Base-by-base conservation (phyloP, 2,329 filamentous ascomycete species). In the Hymenoscyphus albidus region DNA sequence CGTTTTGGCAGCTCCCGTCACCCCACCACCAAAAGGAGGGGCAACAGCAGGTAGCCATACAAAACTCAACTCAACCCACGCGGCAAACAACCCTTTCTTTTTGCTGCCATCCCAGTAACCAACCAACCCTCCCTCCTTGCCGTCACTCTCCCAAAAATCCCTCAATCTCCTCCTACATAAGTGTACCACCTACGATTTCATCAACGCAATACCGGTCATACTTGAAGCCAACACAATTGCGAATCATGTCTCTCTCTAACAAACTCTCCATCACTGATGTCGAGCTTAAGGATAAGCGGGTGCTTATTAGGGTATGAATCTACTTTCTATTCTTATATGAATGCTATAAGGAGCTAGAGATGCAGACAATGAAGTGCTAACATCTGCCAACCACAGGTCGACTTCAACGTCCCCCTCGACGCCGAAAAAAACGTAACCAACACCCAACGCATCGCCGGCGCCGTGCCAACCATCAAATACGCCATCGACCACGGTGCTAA, bases 331-430 rank as follows among this genome's bases (percentile, higher is more conserved):
- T 3, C 2, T 27, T 27, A 27, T 27, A 27, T 27, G 27, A 27
- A 2, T 27, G 27, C 27, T 27, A 27, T 27, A 5, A 18, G 58
- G 6, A 7, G 16, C 32, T 57, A 40, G 3, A 27, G 31, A 59
- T 55, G 35, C 5, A 10, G 44, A 55, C 54, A 66, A 38, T 62
- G 5, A 57, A 31, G 31, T 32, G 40, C 54, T 32, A 54, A 57
- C 44, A 5, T 59, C n/a, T 18, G 2, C 58, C 59, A 61, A 35
- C 66, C 69, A 61, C 75, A 97, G 93, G 94, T 99, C 79, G 95
- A 99, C 87, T 99, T 99, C 89, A 99, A 99, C 81, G 96, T 99
- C 64, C 95, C 95, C 70, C 92, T 99, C 76, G 93, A 99, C 78
- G 86, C 83, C 72, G 84, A 95, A 78, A 96, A 93, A 83, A 93